Evolutionary conservation across 352 stramenopile genomes (phyloP), one percentile per base, ranked within the genome.

Genomic region (Phytophthora crassamura): DNA sequence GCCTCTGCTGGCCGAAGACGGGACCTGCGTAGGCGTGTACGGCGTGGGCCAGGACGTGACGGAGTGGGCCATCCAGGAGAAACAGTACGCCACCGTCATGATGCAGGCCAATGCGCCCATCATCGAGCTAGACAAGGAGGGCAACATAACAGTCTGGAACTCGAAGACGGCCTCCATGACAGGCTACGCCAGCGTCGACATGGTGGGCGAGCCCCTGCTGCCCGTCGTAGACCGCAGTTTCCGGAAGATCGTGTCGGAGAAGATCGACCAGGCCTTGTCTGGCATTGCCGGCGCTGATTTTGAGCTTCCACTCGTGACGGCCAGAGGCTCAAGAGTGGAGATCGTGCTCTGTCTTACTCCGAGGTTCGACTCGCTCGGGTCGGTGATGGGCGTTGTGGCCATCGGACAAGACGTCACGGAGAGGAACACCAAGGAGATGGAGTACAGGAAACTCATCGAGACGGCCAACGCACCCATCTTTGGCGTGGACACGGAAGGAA

Each of bases 401-500:
- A 89, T 89, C 22, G 80, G 80, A 7, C 80, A 88, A 40, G 77
- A 86, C 50, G 74, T 90, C 22, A 88, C 78, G 20, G 77, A 87
- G 46, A 69, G 75, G n/a, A 88, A 87, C 57, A 82, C 81, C 8
- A 86, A 90, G 64, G 80, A 90, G 59, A 82, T 84, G 72, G 81
- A 88, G 64, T 88, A 88, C 66, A 65, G 69, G 3, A 84, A 86
- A 36, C 69, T 97, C 11, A 94, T 97, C 33, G 89, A 97, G 51
- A 96, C 81, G 32, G 89, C 90, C 1, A 97, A 97, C 64, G 84
- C 86, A 14, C 87, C 90, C 5, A 97, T 97, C 46, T 96, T 97
- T 54, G 90, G 89, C 18, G 69, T 89, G 0, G 80, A 90, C 52
- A 79, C 69, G 0, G 42, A 85, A 33, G 75, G 76, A 8, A 43